phyloP scores from a whole-genome alignment of 805 yeast species.

The Zygosaccharomyces rouxii region DNA sequence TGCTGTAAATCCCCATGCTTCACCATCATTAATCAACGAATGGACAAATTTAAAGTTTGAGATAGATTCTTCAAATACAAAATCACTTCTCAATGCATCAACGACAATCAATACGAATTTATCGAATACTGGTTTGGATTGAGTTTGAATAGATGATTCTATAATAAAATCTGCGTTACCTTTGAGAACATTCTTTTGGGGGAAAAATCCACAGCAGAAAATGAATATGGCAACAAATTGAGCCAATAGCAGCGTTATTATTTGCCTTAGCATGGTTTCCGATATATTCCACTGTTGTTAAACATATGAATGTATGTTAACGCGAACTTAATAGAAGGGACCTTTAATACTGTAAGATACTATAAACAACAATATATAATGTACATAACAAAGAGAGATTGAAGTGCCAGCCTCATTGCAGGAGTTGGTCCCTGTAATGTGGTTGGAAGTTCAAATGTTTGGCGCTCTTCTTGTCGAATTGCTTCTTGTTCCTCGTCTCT shows the following conservation, averaged over 20 bases:
- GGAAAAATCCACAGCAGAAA: conserved; percentile 84
- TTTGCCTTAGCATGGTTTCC: conserved; percentile 9
- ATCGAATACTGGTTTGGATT: conserved; percentile 44
- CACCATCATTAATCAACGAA: conserved; percentile 53
- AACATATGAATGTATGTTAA: not conserved
- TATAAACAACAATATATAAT: not conserved
- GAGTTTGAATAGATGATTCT: conserved; percentile 28
- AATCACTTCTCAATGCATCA: conserved; percentile 91
- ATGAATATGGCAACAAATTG: conserved; percentile 54
- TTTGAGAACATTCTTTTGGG: conserved; percentile 72
- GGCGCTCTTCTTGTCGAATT: conserved; percentile 54
- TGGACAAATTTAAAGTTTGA: conserved; percentile 72
- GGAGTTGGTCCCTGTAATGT: conserved; percentile 76
- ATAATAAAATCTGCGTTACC: conserved; percentile 48
- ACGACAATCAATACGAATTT: conserved; percentile 77
- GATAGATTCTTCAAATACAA: conserved; percentile 54
- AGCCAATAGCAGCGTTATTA: conserved; percentile 13
- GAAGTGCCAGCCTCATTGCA: conserved; percentile 36
- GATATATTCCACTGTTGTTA: not conserved
- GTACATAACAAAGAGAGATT: conserved; percentile 4
- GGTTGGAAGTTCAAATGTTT: conserved; percentile 84
- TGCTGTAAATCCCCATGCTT: conserved; percentile 86
- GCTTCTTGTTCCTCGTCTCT: conserved; percentile 48
- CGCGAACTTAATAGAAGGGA: not conserved
- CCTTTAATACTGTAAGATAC: not conserved